phyloP scores from a whole-genome alignment of 495 filamentous ascomycete species.

The Talaromyces proteolyticus region DNA sequence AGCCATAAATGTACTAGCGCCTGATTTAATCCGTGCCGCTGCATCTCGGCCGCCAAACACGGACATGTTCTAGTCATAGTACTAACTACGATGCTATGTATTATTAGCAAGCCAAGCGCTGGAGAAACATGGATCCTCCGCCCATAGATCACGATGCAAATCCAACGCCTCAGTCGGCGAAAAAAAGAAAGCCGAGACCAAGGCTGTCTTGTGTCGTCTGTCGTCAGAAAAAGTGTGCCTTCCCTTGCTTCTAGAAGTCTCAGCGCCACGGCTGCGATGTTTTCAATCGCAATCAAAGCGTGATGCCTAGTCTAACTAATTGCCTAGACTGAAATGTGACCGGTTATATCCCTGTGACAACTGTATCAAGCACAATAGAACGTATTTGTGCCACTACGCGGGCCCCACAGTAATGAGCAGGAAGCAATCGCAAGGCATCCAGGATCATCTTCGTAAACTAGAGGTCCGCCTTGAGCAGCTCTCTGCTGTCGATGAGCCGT shows the following conservation, averaged over 20 bases:
- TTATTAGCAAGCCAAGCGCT: no score
- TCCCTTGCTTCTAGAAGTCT: no score
- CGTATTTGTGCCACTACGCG: not conserved
- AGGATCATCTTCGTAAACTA: conserved; percentile 11
- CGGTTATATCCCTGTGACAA: not conserved
- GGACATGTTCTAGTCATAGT: no score
- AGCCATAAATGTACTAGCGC: no score
- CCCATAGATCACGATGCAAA: no score
- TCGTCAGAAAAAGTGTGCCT: conserved; percentile 17
- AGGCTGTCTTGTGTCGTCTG: conserved; percentile 13
- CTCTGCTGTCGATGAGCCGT: not conserved
- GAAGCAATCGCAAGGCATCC: conserved; percentile 12
- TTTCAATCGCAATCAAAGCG: no score
- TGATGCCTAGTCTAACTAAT: conserved; percentile 6
- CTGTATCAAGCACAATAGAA: not conserved
- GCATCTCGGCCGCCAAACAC: no score
- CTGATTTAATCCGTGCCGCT: no score
- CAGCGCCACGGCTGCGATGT: no score
- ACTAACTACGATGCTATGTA: no score
- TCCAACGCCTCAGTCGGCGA: conserved; percentile 4
- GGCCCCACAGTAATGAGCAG: not conserved
- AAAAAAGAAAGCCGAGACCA: conserved; percentile 15
- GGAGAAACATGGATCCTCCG: no score
- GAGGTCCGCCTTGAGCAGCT: conserved; percentile 5
- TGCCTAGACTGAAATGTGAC: not conserved